Evolutionary conservation across 805 yeast genomes (phyloP), one percentile per base, ranked within the genome.

Genomic region (Lachancea dasiensis): DNA sequence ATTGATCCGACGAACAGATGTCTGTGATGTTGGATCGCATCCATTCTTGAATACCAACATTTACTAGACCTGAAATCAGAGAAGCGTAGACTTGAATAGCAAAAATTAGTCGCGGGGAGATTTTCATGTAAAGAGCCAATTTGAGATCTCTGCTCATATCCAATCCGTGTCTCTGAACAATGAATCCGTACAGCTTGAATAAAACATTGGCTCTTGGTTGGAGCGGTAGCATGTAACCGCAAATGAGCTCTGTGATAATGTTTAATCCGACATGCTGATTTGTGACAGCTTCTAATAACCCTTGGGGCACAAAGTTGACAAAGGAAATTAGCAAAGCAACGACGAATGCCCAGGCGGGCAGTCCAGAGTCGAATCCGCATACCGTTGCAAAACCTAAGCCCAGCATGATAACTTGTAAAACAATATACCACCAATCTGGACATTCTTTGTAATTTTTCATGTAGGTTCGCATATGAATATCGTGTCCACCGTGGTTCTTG

Each of bases 381-480:
- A 61, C 57, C 3, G 63, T 50, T 3, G 57, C 57, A 27, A 60
- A 59, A 1, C 61, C 57, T 11, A 60, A 31, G 1, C 51, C 63
- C 5, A 57, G 25, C 35, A 49, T 50, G 7, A 55, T 30, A 6
- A 53, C 51, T 24, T 58, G 61, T 9, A 58, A 28, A 6, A 46
- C 36, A 3, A 38, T 68, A 45, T 72, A 81, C 85, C 86, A 79
- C 79, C 80, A 77, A 46, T 77, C 82, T 1, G 94, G 92, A 15
- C 79, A 85, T 46, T 81, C 86, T 26, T 69, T 69, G 56, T 81
- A 80, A 39, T 58, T 63, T 31, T 48, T 52, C 77, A 74, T 75
- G 33, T 52, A 52, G 49, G 75, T 64, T 49, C 79, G 65, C 51
- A 60, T 64, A 51, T 75, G 79, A 29, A 61, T 52, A 37, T 61